phyloP scores from a whole-genome alignment of 345 rosid genomes.

The Camelina hispida region DNA sequence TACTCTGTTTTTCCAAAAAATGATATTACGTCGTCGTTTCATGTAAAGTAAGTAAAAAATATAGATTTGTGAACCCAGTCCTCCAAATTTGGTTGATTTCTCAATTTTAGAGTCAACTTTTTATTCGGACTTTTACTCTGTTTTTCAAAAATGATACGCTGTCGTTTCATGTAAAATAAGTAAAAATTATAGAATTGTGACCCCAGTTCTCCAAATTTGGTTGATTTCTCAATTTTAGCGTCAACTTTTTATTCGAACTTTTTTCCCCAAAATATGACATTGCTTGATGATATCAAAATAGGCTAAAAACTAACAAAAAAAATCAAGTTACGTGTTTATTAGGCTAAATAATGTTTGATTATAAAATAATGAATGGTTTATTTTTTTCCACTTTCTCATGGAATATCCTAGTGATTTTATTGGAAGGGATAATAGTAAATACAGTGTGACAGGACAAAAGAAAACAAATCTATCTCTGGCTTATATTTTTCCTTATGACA shows the following conservation, averaged over 20 bases:
- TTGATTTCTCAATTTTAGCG: background rate
- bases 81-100: background rate
- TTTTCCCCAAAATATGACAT: background rate
- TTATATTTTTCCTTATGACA: background rate
- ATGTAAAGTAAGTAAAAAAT: background rate
- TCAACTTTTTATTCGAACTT: background rate
- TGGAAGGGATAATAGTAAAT: background rate
- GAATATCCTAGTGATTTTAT: background rate
- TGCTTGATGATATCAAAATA: too few species aligned
- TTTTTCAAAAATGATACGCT: background rate
- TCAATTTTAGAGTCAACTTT: background rate
- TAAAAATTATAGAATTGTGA: background rate
- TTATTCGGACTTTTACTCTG: too few species aligned
- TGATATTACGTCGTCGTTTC: conserved; percentile 9
- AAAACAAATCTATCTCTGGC: conserved; percentile 13
- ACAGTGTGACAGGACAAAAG: background rate
- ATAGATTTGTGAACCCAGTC: background rate
- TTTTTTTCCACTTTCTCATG: background rate
- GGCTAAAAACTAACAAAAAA: background rate
- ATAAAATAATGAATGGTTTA: background rate
- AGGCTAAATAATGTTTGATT: too few species aligned
- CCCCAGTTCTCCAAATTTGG: background rate
- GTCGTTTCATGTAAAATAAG: background rate
- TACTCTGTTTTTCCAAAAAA: conserved; percentile 9
- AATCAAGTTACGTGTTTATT: background rate